These are phyloP conservation scores for Asparagopsis taxiformis DNA, from an alignment of 31 red algal genomes.

Conservation along the genomic window DNA sequence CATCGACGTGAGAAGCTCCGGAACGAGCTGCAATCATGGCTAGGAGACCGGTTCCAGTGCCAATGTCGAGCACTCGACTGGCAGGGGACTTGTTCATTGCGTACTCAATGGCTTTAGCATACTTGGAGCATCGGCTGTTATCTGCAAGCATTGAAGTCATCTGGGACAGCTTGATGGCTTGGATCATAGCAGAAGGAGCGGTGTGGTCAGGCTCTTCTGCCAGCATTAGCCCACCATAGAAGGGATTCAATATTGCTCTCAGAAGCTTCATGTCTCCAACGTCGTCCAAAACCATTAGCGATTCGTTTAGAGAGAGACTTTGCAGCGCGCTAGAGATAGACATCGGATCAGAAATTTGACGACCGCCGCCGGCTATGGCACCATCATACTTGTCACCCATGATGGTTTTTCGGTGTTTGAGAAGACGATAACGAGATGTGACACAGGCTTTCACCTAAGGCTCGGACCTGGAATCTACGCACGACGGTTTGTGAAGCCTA, in stretches of 20 bases:
- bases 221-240: constrained; percentile 50
- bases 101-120: constrained; percentile 5
- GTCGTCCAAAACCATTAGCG: constrained; percentile 36
- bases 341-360: neutral
- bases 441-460: too few species aligned
- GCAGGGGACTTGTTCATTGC: constrained; percentile 3
- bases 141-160: constrained; percentile 69
- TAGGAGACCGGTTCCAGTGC: constrained; percentile 68
- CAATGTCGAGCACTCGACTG: constrained; percentile 66
- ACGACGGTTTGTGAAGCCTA: too few species aligned
- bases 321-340: constrained; percentile 37
- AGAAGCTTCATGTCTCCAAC: constrained; percentile 31
- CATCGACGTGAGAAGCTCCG: constrained; percentile 60
- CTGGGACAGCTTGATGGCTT: constrained; percentile 64
- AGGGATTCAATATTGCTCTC: constrained; percentile 41
- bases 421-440: too few species aligned
- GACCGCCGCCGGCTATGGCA: constrained; percentile 26
- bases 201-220: constrained; percentile 7
- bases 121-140: constrained; percentile 47
- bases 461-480: too few species aligned
- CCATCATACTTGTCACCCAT: constrained; percentile 78
- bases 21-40: constrained; percentile 55
- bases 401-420: too few species aligned
- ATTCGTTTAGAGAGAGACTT: constrained; percentile 48
- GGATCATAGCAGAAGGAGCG: constrained; percentile 4